Base-by-base conservation (phyloP, 768 basidiomycete genomes). In the Pholiota microspora region DNA sequence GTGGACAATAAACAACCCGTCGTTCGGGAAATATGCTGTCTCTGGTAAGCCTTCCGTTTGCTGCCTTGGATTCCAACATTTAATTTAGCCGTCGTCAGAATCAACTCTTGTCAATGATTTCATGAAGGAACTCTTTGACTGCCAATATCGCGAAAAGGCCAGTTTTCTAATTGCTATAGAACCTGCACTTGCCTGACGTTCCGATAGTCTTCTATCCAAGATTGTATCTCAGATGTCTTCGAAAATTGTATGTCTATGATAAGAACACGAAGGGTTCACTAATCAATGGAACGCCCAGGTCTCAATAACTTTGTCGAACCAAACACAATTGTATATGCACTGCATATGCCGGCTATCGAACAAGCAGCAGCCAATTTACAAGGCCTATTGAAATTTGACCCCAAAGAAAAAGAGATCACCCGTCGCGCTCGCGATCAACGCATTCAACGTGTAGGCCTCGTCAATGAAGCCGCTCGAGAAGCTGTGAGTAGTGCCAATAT, bases 121-220 rank as follows among this genome's bases (percentile, higher is more conserved):
- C 21, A 62, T 89, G 3, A 70, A 79, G 62, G 77, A 74, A 15
- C 66, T 94, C 0, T 85, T 96, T 55, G 74, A 66, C 1, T 92
- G 88, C 56, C 89, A 92, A 64, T 82, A 88, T 53, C 90, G 94
- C 62, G 92, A 94, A 70, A 93, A 93, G 78, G 88, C 85, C 35
- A 16, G 63, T 23, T 29, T 28, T n/a, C 42, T 53, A 32, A 23
- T 7, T 18, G 32, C 28, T 23, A 50, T 8, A 8, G 24, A 9
- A 21, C 7, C 13, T 31, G 15, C 4, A 9, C n/a, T 9, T 44
- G n/a, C n/a, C n/a, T n/a, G n/a, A 29, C 34, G 49, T 18, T 45
- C 28, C 23, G 13, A 24, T 58, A 89, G 80, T 86, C 88, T 6
- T 91, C 89, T 0, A 86, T 92, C 46, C 90, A 92, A 73, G 81